Evolutionary conservation across 2,329 filamentous ascomycete species (phyloP).

Genomic region (Xylaria arbuscula): DNA sequence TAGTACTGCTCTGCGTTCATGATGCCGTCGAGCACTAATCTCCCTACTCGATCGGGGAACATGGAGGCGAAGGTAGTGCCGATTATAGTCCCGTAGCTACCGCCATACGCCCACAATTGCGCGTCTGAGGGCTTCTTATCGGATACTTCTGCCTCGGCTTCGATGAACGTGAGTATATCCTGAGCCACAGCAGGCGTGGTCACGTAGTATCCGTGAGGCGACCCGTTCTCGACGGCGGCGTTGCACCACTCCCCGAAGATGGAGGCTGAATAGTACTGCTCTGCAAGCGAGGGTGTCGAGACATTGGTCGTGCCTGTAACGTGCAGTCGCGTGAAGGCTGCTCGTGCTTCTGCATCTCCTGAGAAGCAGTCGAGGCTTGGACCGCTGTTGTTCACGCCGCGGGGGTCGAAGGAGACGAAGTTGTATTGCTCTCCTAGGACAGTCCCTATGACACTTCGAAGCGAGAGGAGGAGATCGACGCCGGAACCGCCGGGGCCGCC

Average conservation of each 20-base stretch:
- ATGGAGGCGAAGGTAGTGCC: slow-evolving; percentile 52
- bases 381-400: slow-evolving; percentile 54
- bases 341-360: slow-evolving; percentile 46
- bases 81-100: slow-evolving; percentile 50
- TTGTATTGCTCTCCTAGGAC: slow-evolving; percentile 56
- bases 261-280: slow-evolving; percentile 48
- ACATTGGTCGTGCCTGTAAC: slow-evolving; percentile 45
- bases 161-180: slow-evolving; percentile 49
- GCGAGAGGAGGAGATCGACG: slow-evolving; percentile 46
- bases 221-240: slow-evolving; percentile 43
- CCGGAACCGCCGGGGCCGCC: slow-evolving; percentile 55
- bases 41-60: slow-evolving; percentile 54
- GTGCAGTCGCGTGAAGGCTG: slow-evolving; percentile 44
- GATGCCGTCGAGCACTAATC: slow-evolving; percentile 52
- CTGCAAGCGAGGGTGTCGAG: slow-evolving; percentile 47
- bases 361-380: slow-evolving; percentile 48
- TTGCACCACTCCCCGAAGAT: slow-evolving; percentile 52
- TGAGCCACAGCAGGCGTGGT: slow-evolving; percentile 48
- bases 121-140: slow-evolving; percentile 44
- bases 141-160: slow-evolving; percentile 46
- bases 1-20: slow-evolving; percentile 37
- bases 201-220: slow-evolving; percentile 49
- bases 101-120: slow-evolving; percentile 43
- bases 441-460: slow-evolving; percentile 38
- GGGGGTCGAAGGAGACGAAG: slow-evolving; percentile 56